Percentiles rank a stretch among this genome's conserved stretches.
Evolutionary conservation across 768 basidiomycete genomes (phyloP).

Genomic region (Scleroderma citrinum): DNA sequence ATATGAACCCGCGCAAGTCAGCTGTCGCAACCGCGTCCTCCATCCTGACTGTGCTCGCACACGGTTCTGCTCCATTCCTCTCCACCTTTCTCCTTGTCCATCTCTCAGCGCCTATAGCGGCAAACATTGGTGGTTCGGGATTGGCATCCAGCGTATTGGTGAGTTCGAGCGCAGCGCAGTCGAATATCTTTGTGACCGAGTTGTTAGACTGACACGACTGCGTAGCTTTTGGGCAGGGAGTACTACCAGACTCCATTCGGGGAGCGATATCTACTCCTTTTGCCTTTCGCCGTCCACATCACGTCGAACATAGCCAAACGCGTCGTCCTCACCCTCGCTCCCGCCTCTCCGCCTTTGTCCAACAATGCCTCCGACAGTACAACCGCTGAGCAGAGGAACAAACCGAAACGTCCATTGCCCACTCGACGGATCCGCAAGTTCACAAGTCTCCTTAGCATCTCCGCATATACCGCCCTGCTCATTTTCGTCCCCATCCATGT

Average conservation of each 20-base stretch:
- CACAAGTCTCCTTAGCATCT: too few species aligned
- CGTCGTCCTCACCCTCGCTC: constrained; percentile 30
- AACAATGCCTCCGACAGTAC: too few species aligned
- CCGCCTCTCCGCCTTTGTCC: too few species aligned
- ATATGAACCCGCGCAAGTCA: neutral
- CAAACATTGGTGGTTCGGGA: constrained; percentile 63
- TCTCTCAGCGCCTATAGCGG: constrained; percentile 65
- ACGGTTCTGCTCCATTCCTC: constrained; percentile 72
- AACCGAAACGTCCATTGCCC: too few species aligned
- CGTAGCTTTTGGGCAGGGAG: constrained; percentile 73
- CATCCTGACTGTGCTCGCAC: constrained; percentile 50
- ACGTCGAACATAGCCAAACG: constrained; percentile 56
- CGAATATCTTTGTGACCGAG: neutral
- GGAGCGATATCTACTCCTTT: constrained; percentile 63
- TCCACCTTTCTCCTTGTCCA: constrained; percentile 72
- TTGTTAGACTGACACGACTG: neutral
- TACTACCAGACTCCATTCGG: constrained; percentile 74
- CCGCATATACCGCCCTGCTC: too few species aligned
- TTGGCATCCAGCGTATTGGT: constrained; percentile 75
- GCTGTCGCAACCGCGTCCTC: constrained; percentile 6
- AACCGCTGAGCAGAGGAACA: too few species aligned
- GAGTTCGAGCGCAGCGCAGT: constrained; percentile 19
- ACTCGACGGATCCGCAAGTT: too few species aligned
- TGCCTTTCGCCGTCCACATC: constrained; percentile 62
- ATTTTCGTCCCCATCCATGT: too few species aligned